Base-by-base conservation (phyloP, 345 rosid species). In the Syzygium grande region DNA sequence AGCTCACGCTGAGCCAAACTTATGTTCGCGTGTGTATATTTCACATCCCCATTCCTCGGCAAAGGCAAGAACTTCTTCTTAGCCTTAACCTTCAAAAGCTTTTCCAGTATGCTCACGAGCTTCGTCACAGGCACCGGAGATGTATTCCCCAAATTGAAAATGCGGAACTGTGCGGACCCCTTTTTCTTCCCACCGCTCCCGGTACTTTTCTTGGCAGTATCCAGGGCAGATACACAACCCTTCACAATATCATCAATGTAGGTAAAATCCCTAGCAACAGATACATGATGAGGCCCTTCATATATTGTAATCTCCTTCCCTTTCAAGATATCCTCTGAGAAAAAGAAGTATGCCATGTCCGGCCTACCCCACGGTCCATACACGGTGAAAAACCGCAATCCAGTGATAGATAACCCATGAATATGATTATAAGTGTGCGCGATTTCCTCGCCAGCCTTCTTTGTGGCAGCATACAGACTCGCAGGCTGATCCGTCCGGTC, bases 401-500 rank as follows among this genome's bases (percentile, higher is more conserved):
- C 92, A 19, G 92, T 91, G 25, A 91, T 86, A 52, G 92, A 90
- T 7, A 91, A 88, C 19, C 92, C 92, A 73, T 91, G 88, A 59
- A 91, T 91, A 79, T 91, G 90, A 83, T 91, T 91, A 51, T 91
- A 90, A 1, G 91, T 88, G 41, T 91, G 92, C 12, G 92, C 87
- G 27, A 91, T 88, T 78, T 90, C 92, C 88, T 91, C 92, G 29
- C 92, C 92, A 19, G 92, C 92, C 86, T 91, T 91, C 73, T 91
- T 91, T 5, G 92, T 86, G 12, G 92, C 91, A 8, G 92, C 91
- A 59, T 91, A 91, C 49, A 91, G 90, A 85, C 91, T 90, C 23
- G 92, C 91, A 2, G 92, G 92, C 85, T 90, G 92, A 63, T 91
- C 92, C 38, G 92, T 91, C 85, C 90, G 91, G 52, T 91, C 92